Base-by-base conservation (phyloP, 495 filamentous ascomycete genomes). In the Penicillium daleae region DNA sequence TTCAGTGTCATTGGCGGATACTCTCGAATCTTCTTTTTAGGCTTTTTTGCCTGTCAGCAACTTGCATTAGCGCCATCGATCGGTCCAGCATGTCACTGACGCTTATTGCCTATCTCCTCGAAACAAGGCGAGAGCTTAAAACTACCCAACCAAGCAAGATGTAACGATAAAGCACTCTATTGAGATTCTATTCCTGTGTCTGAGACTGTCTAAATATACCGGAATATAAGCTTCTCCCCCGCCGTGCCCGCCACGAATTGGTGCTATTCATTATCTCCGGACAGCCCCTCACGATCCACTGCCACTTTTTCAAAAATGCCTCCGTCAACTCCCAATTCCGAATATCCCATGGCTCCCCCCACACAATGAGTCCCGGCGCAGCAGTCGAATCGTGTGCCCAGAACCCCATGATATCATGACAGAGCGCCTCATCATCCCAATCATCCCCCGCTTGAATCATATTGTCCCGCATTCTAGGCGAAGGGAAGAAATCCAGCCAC, bases 401-500 rank as follows among this genome's bases (percentile, higher is more conserved):
- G 39, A 80, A 81, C 0, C 77, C 77, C 67, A 80, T 76, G 17
- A 82, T 74, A 64, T 85, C 83, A 6, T 64, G 35, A 40, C 80
- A 82, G 8, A 86, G 70, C 24, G 82, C 73, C 8, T 78, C 75
- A 17, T 82, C 76, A 19, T 83, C 78, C 62, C 80, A 79, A 1
- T 51, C 39, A 39, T 77, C 75, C 0, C 71, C 72, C 2, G 76
- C 70, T 24, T 65, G 56, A 39, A 86, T 80, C 22, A 84, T 65
- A 42, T 84, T 84, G 51, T 86, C 80, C 2, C 85, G 77, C 63
- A 86, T 72, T 21, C 66, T 70, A 19, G 78, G 76, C 32, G 78
- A 72, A 3, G 83, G 85, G 52, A 85, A 80, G 50, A 85, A 75
- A 59, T 86, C 83, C 19, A 87, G 65, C 78, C 83, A 87, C 0